These are phyloP conservation scores for Diaporthe ilicicola DNA, from an alignment of 2,329 filamentous ascomycete genomes.

Conservation along the genomic window DNA sequence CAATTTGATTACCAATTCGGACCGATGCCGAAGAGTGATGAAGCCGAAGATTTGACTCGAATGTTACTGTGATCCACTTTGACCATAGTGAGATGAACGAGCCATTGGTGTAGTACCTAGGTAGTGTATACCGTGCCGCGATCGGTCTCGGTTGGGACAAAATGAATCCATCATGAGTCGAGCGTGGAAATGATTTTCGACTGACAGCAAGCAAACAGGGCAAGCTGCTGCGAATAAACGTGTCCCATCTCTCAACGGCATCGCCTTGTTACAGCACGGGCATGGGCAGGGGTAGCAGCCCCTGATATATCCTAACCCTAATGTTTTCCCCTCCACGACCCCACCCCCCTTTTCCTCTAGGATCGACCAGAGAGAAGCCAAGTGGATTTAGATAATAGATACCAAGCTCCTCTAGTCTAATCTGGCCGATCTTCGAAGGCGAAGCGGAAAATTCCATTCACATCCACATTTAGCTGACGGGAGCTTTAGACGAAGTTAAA, in stretches of 20 bases:
- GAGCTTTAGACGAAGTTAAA: constrained; percentile 13
- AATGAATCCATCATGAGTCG: background rate
- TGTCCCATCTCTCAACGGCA: background rate
- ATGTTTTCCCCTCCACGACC: background rate
- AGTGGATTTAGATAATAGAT: constrained; percentile 6
- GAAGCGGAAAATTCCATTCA: background rate
- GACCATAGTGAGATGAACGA: too few species aligned
- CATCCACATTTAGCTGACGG: constrained; percentile 18
- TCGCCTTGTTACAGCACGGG: constrained; percentile 8
- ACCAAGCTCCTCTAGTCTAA: background rate
- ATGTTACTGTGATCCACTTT: too few species aligned
- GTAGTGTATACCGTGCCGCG: too few species aligned
- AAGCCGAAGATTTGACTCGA: too few species aligned
- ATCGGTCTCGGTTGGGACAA: background rate
- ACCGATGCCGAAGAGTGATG: too few species aligned
- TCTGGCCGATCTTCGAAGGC: background rate
- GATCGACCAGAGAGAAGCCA: background rate
- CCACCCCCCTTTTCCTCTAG: background rate
- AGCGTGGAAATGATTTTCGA: background rate
- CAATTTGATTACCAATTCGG: too few species aligned
- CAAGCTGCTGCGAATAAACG: background rate
- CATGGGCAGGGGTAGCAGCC: background rate
- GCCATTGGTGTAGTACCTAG: too few species aligned
- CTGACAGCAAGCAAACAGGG: background rate
- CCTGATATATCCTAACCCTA: constrained; percentile 14